Conservation (phyloP, 345 rosid genomes). For the Citrus trifoliata region DNA sequence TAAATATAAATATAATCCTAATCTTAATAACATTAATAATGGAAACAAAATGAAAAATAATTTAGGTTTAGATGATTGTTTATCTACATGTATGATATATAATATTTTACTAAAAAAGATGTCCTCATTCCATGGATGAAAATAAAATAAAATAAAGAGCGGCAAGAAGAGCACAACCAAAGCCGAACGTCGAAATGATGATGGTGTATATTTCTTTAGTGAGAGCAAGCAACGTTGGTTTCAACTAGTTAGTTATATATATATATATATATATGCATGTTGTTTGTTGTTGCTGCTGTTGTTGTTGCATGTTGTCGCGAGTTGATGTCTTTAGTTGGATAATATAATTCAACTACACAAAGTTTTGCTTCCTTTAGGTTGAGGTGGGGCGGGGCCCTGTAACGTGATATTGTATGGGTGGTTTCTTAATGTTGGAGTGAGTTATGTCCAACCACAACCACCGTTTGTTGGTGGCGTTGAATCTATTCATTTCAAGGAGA, state of each 20-base stretch:
- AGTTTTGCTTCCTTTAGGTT: background rate
- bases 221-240: slow-evolving; percentile 16
- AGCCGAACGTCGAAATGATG: background rate
- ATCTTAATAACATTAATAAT: background rate
- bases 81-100: background rate
- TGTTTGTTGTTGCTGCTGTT: background rate
- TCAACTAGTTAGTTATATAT: slow-evolving; percentile 19
- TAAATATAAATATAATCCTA: background rate
- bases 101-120: background rate
- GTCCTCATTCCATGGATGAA: background rate
- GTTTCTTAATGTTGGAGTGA: background rate
- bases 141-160: background rate
- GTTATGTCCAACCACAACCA: slow-evolving; percentile 21
- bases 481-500: background rate
- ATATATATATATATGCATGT: background rate
- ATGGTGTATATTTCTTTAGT: background rate
- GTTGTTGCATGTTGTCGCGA: too few relatives aligned
- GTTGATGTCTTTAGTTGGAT: background rate
- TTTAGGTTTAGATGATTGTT: background rate
- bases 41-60: background rate
- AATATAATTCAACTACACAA: background rate
- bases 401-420: background rate
- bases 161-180: background rate
- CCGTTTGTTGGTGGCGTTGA: slow-evolving; percentile 13
- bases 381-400: background rate